Evolutionary conservation across 768 basidiomycete genomes (phyloP).

Genomic region (Xerocomellus dryophilus): DNA sequence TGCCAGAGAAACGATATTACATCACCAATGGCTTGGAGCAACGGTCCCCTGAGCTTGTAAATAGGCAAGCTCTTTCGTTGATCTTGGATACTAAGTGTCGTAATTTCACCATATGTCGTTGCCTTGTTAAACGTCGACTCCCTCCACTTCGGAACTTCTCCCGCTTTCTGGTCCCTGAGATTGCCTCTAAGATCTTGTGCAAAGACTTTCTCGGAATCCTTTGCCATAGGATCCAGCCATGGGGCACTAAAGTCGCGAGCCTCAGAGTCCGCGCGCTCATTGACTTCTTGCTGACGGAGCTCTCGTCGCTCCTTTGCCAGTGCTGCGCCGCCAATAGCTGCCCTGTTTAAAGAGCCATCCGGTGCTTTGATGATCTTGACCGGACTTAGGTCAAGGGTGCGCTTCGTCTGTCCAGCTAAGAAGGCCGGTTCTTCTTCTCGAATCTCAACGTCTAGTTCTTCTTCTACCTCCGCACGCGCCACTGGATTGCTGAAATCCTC

Average conservation of each 20-base stretch:
- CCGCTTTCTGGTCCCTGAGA: constrained; percentile 77
- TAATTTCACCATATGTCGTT: constrained; percentile 93
- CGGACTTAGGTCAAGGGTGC: constrained; percentile 91
- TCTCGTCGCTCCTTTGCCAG: constrained; percentile 95
- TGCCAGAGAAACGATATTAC: constrained; percentile 42
- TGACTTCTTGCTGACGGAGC: constrained; percentile 88
- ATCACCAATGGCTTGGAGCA: constrained; percentile 86
- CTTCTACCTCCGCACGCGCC: constrained; percentile 84
- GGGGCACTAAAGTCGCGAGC: constrained; percentile 93
- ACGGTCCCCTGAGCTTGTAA: constrained; percentile 87
- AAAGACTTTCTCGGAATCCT: constrained; percentile 79
- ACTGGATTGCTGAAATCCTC: constrained; percentile 78
- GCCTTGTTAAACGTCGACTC: constrained; percentile 92
- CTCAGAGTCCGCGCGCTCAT: constrained; percentile 92
- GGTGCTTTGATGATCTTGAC: constrained; percentile 99
- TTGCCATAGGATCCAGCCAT: constrained; percentile 98
- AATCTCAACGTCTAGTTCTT: constrained; percentile 96
- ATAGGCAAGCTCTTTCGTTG: constrained; percentile 91
- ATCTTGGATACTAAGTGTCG: constrained; percentile 85
- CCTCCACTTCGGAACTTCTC: constrained; percentile 87
- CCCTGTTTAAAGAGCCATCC: constrained; percentile 94
- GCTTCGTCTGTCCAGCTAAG: constrained; percentile 93
- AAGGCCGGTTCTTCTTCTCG: constrained; percentile 97
- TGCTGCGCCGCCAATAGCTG: constrained; percentile 90
- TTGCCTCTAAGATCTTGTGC: constrained; percentile 89